Percentiles rank a stretch among this genome's conserved stretches.
phyloP scores from a whole-genome alignment of 305 asterid genomes.

The Lippia alba region DNA sequence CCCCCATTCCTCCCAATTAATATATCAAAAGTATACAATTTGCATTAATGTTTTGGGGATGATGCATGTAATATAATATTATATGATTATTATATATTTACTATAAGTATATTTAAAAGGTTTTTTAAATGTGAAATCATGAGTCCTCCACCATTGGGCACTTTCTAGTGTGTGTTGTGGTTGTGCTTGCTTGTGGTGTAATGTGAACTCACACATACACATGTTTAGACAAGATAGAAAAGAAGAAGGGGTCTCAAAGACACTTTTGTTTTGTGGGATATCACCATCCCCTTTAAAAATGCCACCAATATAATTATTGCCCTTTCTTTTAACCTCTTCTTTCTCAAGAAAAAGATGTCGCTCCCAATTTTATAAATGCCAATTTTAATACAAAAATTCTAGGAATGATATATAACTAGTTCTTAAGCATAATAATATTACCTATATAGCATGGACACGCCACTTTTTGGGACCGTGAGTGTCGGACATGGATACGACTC shows the following conservation, averaged over 20 bases:
- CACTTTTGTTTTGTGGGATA: conserved; percentile 40
- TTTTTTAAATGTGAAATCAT: conserved; percentile 1
- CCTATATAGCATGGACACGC: no score
- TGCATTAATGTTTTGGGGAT: not conserved
- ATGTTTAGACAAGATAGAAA: conserved; percentile 8
- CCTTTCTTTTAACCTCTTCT: conserved; percentile 2
- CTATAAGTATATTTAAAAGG: not conserved
- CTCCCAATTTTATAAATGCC: conserved; percentile 17
- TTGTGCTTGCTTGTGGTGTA: conserved; percentile 11
- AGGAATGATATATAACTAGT: not conserved
- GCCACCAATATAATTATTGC: conserved; percentile 21
- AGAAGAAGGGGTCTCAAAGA: not conserved
- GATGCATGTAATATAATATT: no score
- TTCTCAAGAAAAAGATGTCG: conserved; percentile 37
- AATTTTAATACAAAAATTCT: conserved; percentile 9
- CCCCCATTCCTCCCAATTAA: no score
- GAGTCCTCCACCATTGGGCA: conserved; percentile 19
- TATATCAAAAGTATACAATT: no score
- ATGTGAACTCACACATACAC: conserved; percentile 25
- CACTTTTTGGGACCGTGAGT: no score
- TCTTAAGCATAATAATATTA: no score
- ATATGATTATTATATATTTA: no score
- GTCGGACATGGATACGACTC: no score
- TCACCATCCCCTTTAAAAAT: conserved; percentile 15
- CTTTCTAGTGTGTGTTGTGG: conserved; percentile 12